Evolutionary conservation across 2,329 filamentous ascomycete genomes (phyloP).

Genomic region (Trichoderma aggressivum): DNA sequence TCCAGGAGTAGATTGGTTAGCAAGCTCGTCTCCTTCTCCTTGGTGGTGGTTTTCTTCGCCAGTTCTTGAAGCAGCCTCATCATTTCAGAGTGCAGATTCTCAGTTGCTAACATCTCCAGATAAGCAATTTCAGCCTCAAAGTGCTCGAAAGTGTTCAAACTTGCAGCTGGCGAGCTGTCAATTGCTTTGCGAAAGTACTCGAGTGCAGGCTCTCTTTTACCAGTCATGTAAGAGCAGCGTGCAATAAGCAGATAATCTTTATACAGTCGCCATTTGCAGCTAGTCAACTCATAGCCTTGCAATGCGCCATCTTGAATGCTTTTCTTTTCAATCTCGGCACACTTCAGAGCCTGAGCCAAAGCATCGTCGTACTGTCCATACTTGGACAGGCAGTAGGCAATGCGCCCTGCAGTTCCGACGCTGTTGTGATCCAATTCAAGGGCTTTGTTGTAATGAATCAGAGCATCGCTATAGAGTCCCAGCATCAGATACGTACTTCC

Average conservation of each 20-base stretch:
- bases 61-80: constrained; percentile 36
- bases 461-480: constrained; percentile 34
- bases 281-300: constrained; percentile 25
- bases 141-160: constrained; percentile 30
- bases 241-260: constrained; percentile 40
- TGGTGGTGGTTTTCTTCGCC: constrained; percentile 27
- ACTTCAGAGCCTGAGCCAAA: constrained; percentile 35
- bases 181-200: constrained; percentile 39
- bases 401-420: constrained; percentile 39
- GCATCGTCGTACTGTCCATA: constrained; percentile 37
- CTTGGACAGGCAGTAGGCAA: constrained; percentile 38
- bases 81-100: constrained; percentile 36
- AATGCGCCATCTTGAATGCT: constrained; percentile 28
- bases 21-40: constrained; percentile 27
- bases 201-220: constrained; percentile 32
- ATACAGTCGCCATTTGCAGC: constrained; percentile 40
- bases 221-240: constrained; percentile 34
- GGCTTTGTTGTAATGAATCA: constrained; percentile 36
- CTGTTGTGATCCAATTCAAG: constrained; percentile 37
- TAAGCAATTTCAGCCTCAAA: constrained; percentile 40
- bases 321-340: constrained; percentile 35
- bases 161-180: constrained; percentile 26
- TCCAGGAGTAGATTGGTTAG: constrained; percentile 37
- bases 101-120: constrained; percentile 35
- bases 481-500: constrained; percentile 40